phyloP scores from a whole-genome alignment of 2,329 filamentous ascomycete species.

The Pochonia chlamydosporia region DNA sequence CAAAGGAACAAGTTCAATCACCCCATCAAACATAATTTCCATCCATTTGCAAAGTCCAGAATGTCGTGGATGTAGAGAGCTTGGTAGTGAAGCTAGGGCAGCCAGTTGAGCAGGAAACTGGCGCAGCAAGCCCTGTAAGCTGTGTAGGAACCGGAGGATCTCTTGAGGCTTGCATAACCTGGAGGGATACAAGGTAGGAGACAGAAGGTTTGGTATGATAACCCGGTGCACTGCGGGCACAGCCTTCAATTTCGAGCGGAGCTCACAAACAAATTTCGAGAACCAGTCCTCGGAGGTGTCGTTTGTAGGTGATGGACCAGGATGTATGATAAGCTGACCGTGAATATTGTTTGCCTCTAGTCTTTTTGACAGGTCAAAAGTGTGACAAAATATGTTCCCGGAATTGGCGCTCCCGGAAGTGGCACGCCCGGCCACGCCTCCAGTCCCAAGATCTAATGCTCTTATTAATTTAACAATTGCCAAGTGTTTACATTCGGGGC shows the following conservation, averaged over 20 bases:
- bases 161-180: conserved; percentile 63
- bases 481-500: background rate
- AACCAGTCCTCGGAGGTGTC: conserved; percentile 36
- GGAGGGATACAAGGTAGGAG: conserved; percentile 76
- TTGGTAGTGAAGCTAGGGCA: conserved; percentile 69
- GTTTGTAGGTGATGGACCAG: conserved; percentile 34
- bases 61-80: conserved; percentile 71
- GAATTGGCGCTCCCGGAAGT: no score
- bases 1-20: conserved; percentile 75
- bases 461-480: background rate
- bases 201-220: conserved; percentile 78
- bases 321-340: conserved; percentile 43
- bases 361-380: conserved; percentile 65
- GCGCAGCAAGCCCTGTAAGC: conserved; percentile 68
- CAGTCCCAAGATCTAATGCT: conserved; percentile 6
- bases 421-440: conserved; percentile 15
- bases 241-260: conserved; percentile 50
- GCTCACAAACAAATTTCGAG: conserved; percentile 53
- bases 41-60: conserved; percentile 79
- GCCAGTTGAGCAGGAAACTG: conserved; percentile 60
- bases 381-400: conserved; percentile 56
- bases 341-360: conserved; percentile 44
- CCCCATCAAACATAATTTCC: conserved; percentile 78
- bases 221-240: conserved; percentile 68
- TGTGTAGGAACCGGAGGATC: conserved; percentile 76